A percentile compares a stretch with the other conserved stretches of the same genome.
Evolutionary conservation across 495 filamentous ascomycete genomes (phyloP).

Genomic region (Venustampulla echinocandica): DNA sequence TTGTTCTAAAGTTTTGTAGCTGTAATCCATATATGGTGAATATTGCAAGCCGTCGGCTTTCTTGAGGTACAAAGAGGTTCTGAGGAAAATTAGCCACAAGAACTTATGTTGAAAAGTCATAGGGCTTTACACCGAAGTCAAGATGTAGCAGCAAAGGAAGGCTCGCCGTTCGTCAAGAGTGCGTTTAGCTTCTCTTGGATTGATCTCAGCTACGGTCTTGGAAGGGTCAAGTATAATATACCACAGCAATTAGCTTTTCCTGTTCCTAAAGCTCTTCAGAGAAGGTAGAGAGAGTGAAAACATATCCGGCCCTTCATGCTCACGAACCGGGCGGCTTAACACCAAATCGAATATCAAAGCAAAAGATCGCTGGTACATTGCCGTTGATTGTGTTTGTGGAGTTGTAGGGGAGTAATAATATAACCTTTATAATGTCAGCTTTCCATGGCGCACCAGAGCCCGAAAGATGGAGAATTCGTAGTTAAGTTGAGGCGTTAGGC

Average conservation of each 20-base stretch:
- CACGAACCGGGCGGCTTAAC: constrained; percentile 7
- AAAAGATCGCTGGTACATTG: constrained; percentile 6
- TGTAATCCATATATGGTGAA: constrained; percentile 1
- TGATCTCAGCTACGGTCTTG: neutral
- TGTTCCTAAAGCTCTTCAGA: too few species aligned
- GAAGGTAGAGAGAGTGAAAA: too few species aligned
- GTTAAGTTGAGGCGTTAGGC: too few species aligned
- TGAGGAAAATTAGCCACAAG: neutral
- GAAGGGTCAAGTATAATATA: too few species aligned
- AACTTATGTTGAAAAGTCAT: neutral
- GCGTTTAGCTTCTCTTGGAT: constrained; percentile 4
- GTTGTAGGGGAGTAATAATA: constrained; percentile 8
- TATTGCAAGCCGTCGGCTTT: neutral
- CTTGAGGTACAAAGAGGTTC: neutral
- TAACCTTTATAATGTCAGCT: too few species aligned
- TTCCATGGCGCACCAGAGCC: too few species aligned
- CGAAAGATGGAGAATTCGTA: too few species aligned
- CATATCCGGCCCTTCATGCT: constrained; percentile 3
- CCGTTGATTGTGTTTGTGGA: constrained; percentile 4
- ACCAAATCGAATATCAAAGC: constrained; percentile 15
- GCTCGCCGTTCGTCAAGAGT: constrained; percentile 13
- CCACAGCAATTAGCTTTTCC: too few species aligned
- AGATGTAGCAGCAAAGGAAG: constrained; percentile 10
- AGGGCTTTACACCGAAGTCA: constrained; percentile 10
- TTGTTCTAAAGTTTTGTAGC: neutral